Evolutionary conservation across 176 grass and related monocot genomes (phyloP).

Genomic region (Pharus latifolius): DNA sequence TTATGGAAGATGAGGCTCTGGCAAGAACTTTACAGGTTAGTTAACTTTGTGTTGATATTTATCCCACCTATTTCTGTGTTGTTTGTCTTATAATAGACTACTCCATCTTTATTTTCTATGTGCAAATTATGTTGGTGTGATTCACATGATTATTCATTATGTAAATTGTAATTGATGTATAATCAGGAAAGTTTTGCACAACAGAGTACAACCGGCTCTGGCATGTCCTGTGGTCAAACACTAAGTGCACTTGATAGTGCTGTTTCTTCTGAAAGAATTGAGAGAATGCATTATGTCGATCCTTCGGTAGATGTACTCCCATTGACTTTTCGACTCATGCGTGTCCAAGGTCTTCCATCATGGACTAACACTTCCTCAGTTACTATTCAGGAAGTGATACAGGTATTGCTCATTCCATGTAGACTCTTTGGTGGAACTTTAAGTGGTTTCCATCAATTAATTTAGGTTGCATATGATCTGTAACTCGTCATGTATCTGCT

Average conservation of each 20-base stretch:
- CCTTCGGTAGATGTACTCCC: conserved; percentile 30
- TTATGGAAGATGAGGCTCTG: conserved; percentile 58
- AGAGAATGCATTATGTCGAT: conserved; percentile 19
- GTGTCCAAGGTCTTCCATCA: conserved; percentile 72
- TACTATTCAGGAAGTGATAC: conserved; percentile 71
- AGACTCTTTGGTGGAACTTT: neutral
- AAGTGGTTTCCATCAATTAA: neutral
- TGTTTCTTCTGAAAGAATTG: conserved; percentile 31
- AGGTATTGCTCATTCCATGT: conserved; percentile 39
- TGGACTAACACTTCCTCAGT: conserved; percentile 66
- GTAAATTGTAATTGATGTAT: too few species aligned
- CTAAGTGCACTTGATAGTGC: neutral
- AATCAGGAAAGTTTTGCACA: conserved; percentile 26
- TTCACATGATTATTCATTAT: neutral
- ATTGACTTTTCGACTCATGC: conserved; percentile 61
- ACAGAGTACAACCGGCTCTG: conserved; percentile 3
- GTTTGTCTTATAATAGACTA: neutral
- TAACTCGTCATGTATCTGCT: too few species aligned
- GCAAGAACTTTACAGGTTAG: conserved; percentile 55
- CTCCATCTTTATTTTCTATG: neutral
- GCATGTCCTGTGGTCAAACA: conserved; percentile 7
- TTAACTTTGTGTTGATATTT: neutral
- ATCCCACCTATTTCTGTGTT: neutral
- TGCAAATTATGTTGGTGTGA: neutral
- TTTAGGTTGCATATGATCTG: too few species aligned